Conservation (phyloP, 1,139 yeast genomes). For the Blastobotrys apis region DNA sequence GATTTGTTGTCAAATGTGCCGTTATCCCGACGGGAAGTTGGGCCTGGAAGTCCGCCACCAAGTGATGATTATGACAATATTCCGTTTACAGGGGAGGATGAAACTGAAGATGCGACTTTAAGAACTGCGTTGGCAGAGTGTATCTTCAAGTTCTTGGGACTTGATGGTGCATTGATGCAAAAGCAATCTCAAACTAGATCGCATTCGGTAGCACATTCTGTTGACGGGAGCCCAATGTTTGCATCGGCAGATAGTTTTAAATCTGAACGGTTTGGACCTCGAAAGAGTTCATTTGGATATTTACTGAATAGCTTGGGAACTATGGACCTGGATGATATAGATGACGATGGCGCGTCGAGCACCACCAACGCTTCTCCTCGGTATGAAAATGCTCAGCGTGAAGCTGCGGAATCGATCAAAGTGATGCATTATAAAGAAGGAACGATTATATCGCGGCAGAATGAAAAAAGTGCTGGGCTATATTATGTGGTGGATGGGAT, state of each 20-base stretch:
- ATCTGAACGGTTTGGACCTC: neutral
- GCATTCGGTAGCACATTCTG: conserved; percentile 18
- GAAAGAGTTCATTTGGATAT: conserved; percentile 16
- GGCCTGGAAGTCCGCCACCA: conserved; percentile 6
- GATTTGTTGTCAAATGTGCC: conserved; percentile 82
- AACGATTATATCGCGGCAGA: conserved; percentile 56
- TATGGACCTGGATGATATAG: conserved; percentile 17
- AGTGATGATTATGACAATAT: neutral
- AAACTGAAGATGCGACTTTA: conserved; percentile 69
- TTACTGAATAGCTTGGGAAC: conserved; percentile 18
- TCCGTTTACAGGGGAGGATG: conserved; percentile 60
- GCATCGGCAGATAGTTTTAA: conserved; percentile 15
- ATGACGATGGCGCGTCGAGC: conserved; percentile 9
- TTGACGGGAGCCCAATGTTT: conserved; percentile 26
- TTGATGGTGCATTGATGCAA: conserved; percentile 40
- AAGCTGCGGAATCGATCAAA: conserved; percentile 60
- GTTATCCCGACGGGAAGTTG: conserved; percentile 48
- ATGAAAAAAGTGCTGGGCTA: conserved; percentile 66
- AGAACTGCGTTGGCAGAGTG: conserved; percentile 71
- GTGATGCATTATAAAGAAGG: conserved; percentile 54
- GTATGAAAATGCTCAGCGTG: conserved; percentile 52
- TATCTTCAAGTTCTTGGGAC: conserved; percentile 68
- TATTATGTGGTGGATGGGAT: conserved; percentile 76
- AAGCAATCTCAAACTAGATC: conserved; percentile 9
- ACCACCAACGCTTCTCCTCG: conserved; percentile 11